A percentile compares a stretch with the other conserved stretches of the same genome.
Conservation (phyloP, 768 basidiomycete genomes). For the Pholiota conissans region DNA sequence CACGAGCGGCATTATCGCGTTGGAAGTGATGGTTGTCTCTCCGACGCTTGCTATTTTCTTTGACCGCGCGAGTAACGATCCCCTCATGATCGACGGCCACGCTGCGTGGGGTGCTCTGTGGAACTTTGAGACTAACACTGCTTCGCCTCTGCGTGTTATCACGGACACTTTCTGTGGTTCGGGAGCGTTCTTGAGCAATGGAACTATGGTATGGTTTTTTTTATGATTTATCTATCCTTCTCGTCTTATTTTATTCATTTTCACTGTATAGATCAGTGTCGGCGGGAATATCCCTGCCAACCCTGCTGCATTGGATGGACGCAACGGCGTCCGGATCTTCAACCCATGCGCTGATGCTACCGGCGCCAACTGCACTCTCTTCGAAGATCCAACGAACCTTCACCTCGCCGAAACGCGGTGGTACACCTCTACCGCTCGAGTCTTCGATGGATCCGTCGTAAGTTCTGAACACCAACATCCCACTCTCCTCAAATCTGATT, state of each 20-base stretch:
- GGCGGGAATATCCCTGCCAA: constrained; percentile 30
- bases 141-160: constrained; percentile 32
- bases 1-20: constrained; percentile 26
- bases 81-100: constrained; percentile 39
- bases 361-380: constrained; percentile 31
- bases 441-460: constrained; percentile 33
- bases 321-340: constrained; percentile 37
- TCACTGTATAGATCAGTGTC: constrained; percentile 30
- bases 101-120: constrained; percentile 47
- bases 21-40: constrained; percentile 30
- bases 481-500: constrained; percentile 17
- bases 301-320: constrained; percentile 29
- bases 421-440: constrained; percentile 39
- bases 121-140: constrained; percentile 38
- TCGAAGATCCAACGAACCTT: constrained; percentile 33
- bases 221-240: neutral
- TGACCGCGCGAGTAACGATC: constrained; percentile 35
- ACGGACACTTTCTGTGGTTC: constrained; percentile 46
- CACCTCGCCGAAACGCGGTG: constrained; percentile 38
- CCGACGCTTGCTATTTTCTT: constrained; percentile 29
- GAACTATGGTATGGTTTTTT: constrained; percentile 31
- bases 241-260: constrained; percentile 6
- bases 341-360: constrained; percentile 36
- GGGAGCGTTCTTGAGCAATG: constrained; percentile 40
- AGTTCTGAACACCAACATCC: constrained; percentile 5